These are phyloP conservation scores for Hibiscus mutabilis DNA, from an alignment of 345 rosid genomes.

Conservation along the genomic window DNA sequence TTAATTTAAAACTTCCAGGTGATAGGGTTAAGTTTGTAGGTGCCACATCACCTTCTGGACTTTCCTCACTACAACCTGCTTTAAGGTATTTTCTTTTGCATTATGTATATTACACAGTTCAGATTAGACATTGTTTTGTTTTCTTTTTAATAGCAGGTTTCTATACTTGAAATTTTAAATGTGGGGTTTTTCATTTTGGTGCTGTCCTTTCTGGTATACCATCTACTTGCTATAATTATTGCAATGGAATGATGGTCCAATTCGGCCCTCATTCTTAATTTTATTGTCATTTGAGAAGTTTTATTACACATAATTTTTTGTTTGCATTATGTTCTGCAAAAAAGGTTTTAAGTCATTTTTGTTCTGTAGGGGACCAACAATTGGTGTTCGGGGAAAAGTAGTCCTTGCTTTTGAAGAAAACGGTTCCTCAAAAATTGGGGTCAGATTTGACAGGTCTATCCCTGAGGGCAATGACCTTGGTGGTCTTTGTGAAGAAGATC, in stretches of 20 bases:
- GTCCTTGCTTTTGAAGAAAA: constrained; percentile 89
- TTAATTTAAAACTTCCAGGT: constrained; percentile 43
- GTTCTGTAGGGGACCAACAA: constrained; percentile 57
- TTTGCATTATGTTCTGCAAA: neutral
- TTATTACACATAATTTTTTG: neutral
- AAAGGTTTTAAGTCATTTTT: neutral
- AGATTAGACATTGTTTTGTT: neutral
- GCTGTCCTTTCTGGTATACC: neutral
- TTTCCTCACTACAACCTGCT: constrained; percentile 45
- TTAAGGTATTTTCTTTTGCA: constrained; percentile 31
- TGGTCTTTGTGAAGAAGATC: constrained; percentile 85
- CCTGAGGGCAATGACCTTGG: constrained; percentile 94
- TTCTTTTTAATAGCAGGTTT: neutral
- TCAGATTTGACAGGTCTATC: constrained; percentile 82
- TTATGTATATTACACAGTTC: neutral
- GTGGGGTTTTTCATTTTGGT: neutral
- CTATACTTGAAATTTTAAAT: neutral
- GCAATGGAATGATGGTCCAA: neutral
- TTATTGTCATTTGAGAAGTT: neutral
- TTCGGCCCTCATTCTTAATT: neutral
- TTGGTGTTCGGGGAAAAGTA: constrained; percentile 84
- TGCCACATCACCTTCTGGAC: constrained; percentile 31
- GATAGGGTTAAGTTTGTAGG: constrained; percentile 81
- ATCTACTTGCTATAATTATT: neutral
- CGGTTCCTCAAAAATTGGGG: constrained; percentile 78